phyloP scores from a whole-genome alignment of 1,284 basidiomycete genomes.

The Trametes polyzona region DNA sequence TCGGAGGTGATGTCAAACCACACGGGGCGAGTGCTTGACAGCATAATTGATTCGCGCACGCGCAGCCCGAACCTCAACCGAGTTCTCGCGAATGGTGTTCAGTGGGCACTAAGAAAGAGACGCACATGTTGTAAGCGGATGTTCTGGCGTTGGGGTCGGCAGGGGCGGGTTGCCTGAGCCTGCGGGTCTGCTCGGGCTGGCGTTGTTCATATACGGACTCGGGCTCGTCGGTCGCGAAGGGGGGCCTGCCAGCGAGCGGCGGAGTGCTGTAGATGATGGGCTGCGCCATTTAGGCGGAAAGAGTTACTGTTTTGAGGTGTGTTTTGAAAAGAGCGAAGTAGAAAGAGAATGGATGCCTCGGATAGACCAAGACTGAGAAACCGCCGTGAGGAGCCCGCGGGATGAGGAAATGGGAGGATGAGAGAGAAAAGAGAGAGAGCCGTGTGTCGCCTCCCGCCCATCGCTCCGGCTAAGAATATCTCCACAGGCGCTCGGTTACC shows the following conservation, averaged over 20 bases:
- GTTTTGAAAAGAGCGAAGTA: slow-evolving; percentile 25
- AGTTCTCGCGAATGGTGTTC: too few relatives aligned
- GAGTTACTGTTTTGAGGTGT: background rate
- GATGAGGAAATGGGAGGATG: slow-evolving; percentile 16
- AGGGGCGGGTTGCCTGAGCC: slow-evolving; percentile 43
- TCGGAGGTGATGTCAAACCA: too few relatives aligned
- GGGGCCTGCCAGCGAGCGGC: slow-evolving; percentile 64
- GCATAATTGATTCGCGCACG: too few relatives aligned
- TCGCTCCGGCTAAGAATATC: slow-evolving; percentile 20
- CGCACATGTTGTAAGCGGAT: slow-evolving; percentile 70
- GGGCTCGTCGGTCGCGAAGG: slow-evolving; percentile 69
- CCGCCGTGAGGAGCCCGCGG: slow-evolving; percentile 22
- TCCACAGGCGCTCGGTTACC: slow-evolving; percentile 1
- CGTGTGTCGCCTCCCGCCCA: slow-evolving; percentile 10
- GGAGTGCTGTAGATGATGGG: slow-evolving; percentile 40
- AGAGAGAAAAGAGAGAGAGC: slow-evolving; percentile 20
- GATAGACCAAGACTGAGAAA: slow-evolving; percentile 23
- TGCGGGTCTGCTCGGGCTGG: slow-evolving; percentile 42
- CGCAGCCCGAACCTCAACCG: background rate
- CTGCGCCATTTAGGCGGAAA: slow-evolving; percentile 33
- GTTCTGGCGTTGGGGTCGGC: slow-evolving; percentile 48
- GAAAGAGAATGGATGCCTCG: slow-evolving; percentile 41
- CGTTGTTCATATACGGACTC: slow-evolving; percentile 57
- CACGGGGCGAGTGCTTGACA: too few relatives aligned
- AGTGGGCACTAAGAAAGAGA: slow-evolving; percentile 21